Percentiles rank a stretch among this genome's conserved stretches.
These are phyloP conservation scores for Daldinia eschscholtzii DNA, from an alignment of 2,329 filamentous ascomycete species.

Conservation along the genomic window DNA sequence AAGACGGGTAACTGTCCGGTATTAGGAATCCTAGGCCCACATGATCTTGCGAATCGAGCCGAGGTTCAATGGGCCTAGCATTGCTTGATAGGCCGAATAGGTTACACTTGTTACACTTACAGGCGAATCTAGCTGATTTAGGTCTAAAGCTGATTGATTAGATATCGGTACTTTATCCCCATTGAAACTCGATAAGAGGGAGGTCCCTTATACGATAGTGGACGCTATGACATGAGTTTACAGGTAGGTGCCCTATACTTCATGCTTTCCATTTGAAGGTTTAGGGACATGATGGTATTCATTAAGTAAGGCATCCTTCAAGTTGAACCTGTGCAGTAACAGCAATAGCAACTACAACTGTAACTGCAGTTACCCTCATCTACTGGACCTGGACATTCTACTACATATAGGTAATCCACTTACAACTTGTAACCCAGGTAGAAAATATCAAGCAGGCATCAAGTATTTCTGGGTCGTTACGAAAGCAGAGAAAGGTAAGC, in stretches of 20 bases:
- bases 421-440: neutral
- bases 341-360: neutral
- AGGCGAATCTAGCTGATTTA: neutral
- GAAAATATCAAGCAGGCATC: neutral
- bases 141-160: slow-evolving; percentile 3
- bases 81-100: neutral
- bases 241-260: neutral
- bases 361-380: no score
- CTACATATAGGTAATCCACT: neutral
- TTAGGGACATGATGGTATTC: no score
- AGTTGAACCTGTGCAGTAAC: neutral
- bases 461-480: neutral
- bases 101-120: neutral
- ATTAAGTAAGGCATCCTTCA: neutral
- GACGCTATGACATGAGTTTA: neutral
- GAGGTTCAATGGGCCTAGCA: slow-evolving; percentile 35
- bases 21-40: slow-evolving; percentile 18
- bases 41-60: slow-evolving; percentile 28
- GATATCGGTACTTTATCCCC: slow-evolving; percentile 6
- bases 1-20: slow-evolving; percentile 8
- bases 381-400: neutral
- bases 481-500: slow-evolving; percentile 1
- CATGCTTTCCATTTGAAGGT: neutral
- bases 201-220: neutral
- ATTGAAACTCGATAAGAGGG: neutral